Evolutionary conservation across 257 asterid genomes (phyloP).

Genomic region (Capsicum chinense): DNA sequence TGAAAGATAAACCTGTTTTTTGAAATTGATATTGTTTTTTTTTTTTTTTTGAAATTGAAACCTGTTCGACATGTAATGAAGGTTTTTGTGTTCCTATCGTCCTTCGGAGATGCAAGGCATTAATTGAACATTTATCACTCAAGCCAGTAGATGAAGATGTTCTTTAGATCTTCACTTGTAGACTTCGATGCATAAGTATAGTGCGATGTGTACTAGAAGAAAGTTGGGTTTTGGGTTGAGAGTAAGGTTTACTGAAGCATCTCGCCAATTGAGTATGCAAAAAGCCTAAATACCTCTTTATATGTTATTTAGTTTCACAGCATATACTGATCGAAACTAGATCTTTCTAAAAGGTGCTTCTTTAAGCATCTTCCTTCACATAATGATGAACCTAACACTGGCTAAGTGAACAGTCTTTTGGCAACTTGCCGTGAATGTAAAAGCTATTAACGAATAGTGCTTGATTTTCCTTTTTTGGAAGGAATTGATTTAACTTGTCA

Average conservation of each 20-base stretch:
- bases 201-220: constrained; percentile 7
- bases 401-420: not conserved
- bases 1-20: not conserved
- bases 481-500: not conserved
- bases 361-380: not conserved
- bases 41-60: too few relatives aligned
- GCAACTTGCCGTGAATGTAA: not conserved
- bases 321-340: not conserved
- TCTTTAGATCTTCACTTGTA: constrained; percentile 2
- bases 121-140: not conserved
- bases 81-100: constrained; percentile 24
- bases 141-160: not conserved
- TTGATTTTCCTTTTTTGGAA: not conserved
- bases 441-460: not conserved
- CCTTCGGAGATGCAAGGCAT: not conserved
- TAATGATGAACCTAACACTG: not conserved
- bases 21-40: too few relatives aligned
- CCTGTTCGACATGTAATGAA: constrained; percentile 4
- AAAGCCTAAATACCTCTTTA: not conserved
- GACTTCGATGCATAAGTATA: not conserved
- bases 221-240: not conserved
- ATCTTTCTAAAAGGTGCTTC: not conserved
- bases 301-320: constrained; percentile 25
- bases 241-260: not conserved
- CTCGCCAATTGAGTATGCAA: not conserved